Conservation (phyloP, 495 filamentous ascomycete species). For the Thozetella sp. region DNA sequence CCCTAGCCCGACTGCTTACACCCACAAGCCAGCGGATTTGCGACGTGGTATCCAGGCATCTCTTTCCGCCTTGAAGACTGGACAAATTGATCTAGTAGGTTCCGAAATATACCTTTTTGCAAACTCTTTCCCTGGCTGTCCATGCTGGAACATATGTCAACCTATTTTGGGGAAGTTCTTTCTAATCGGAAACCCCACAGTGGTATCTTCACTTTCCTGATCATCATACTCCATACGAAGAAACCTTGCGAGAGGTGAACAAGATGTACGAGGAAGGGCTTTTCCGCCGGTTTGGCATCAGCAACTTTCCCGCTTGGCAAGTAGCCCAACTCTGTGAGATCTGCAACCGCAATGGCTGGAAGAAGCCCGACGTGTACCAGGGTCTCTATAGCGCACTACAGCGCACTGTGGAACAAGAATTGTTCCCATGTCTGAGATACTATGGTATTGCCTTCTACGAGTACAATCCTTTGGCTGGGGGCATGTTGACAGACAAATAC, state of each 20-base stretch:
- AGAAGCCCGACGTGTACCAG: conserved; percentile 62
- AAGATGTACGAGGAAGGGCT: conserved; percentile 45
- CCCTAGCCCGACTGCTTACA: not conserved
- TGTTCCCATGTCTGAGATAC: conserved; percentile 50
- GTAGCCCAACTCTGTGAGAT: conserved; percentile 54
- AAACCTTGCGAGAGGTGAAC: conserved; percentile 49
- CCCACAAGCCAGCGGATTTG: not conserved
- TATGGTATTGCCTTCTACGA: conserved; percentile 50
- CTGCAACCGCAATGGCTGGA: conserved; percentile 50
- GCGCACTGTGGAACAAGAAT: conserved; percentile 40
- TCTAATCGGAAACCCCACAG: conserved; percentile 12
- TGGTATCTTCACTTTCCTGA: conserved; percentile 54
- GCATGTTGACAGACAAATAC: conserved; percentile 40
- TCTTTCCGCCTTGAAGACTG: conserved; percentile 40
- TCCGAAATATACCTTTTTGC: too few species aligned
- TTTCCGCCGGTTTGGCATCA: conserved; percentile 43
- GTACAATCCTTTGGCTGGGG: conserved; percentile 49
- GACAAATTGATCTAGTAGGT: conserved; percentile 40
- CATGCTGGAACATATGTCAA: too few species aligned
- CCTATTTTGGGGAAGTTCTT: not conserved
- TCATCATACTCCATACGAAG: conserved; percentile 43
- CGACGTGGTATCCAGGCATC: conserved; percentile 26
- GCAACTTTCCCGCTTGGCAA: conserved; percentile 53
- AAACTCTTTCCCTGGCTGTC: too few species aligned
- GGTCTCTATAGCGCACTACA: conserved; percentile 66